These are phyloP conservation scores for Mucor plumbeus DNA, from an alignment of 371 early-diverging fungal genomes.

Conservation along the genomic window DNA sequence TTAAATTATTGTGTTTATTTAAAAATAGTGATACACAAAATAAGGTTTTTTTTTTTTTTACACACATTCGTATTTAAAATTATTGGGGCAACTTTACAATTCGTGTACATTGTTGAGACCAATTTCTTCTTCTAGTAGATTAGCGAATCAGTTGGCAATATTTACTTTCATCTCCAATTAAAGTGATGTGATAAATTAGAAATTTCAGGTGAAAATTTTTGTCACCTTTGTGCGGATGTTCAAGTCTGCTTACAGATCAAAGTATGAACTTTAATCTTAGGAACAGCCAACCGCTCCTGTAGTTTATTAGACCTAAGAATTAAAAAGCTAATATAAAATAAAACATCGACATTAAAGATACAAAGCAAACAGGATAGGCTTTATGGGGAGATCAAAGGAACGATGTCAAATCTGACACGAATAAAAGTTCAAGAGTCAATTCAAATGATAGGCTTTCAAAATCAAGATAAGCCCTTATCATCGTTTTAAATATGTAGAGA, in stretches of 20 bases:
- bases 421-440: no score
- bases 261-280: not conserved
- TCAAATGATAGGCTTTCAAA: no score
- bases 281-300: not conserved
- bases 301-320: not conserved
- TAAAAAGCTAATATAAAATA: not conserved
- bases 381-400: no score
- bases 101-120: not conserved
- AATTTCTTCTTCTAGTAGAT: not conserved
- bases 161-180: not conserved
- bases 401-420: no score
- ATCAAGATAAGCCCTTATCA: no score
- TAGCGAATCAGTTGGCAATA: conserved; percentile 1
- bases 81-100: not conserved
- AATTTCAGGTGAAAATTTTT: not conserved
- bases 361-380: no score
- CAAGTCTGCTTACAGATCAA: not conserved
- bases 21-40: no score
- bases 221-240: not conserved
- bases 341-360: no score
- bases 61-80: not conserved
- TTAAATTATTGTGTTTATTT: no score
- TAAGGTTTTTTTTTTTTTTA: not conserved
- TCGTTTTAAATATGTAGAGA: no score
- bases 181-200: not conserved